Conservation (phyloP, 1,284 basidiomycete genomes). For the Pyrrhoderma lamaoense region DNA sequence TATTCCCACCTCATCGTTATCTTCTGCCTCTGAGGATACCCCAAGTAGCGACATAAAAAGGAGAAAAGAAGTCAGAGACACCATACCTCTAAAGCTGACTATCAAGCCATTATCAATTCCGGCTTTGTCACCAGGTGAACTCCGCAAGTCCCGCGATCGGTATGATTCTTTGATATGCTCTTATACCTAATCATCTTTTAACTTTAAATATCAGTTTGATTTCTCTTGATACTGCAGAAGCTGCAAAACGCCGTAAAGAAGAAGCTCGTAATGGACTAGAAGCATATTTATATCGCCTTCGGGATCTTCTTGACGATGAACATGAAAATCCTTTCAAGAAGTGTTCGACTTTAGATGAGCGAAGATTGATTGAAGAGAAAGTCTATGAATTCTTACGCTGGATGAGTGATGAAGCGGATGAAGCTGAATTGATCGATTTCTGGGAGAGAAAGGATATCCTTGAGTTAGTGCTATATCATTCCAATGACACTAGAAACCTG, state of each 20-base stretch:
- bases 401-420: slow-evolving; percentile 83
- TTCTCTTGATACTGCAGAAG: slow-evolving; percentile 74
- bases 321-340: slow-evolving; percentile 66
- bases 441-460: slow-evolving; percentile 67
- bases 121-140: slow-evolving; percentile 69
- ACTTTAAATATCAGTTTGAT: slow-evolving; percentile 47
- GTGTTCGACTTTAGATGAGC: slow-evolving; percentile 70
- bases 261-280: slow-evolving; percentile 92
- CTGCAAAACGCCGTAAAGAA: slow-evolving; percentile 71
- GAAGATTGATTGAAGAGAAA: slow-evolving; percentile 54
- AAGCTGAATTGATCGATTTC: slow-evolving; percentile 69
- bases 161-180: slow-evolving; percentile 29
- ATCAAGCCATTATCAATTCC: slow-evolving; percentile 56
- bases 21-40: not conserved
- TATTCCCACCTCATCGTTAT: not conserved
- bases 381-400: slow-evolving; percentile 71
- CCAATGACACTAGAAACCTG: slow-evolving; percentile 6
- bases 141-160: slow-evolving; percentile 63
- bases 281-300: slow-evolving; percentile 84
- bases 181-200: slow-evolving; percentile 1
- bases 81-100: slow-evolving; percentile 57
- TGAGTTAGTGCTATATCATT: slow-evolving; percentile 52
- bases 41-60: slow-evolving; percentile 25
- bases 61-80: slow-evolving; percentile 36
- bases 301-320: slow-evolving; percentile 72